Percentiles rank a stretch among this genome's conserved stretches.
phyloP scores from a whole-genome alignment of 2,329 filamentous ascomycete genomes.

The Xylariomycetidae sp. region DNA sequence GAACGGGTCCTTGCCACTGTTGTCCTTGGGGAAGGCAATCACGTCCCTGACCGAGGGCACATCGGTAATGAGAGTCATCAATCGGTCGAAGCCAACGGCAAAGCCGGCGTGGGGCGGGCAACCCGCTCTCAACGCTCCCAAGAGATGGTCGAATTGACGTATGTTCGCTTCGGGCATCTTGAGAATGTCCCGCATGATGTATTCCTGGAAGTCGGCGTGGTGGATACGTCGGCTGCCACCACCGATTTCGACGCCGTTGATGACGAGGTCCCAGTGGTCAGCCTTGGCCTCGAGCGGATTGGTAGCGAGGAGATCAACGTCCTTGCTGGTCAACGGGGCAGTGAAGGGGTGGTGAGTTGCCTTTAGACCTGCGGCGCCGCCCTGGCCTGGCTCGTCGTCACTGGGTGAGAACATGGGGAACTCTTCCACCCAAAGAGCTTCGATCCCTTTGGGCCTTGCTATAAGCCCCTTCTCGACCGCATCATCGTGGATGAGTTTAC shows the following conservation, averaged over 20 bases:
- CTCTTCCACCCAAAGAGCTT: conserved; percentile 78
- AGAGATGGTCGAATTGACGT: conserved; percentile 76
- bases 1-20: conserved; percentile 79
- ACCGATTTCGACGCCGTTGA: conserved; percentile 91
- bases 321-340: conserved; percentile 64
- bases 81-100: conserved; percentile 83
- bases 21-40: conserved; percentile 94
- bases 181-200: conserved; percentile 76
- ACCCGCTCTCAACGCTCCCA: conserved; percentile 74
- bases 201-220: conserved; percentile 72
- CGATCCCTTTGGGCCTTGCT: conserved; percentile 36
- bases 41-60: conserved; percentile 80
- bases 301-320: conserved; percentile 67
- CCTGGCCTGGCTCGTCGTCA: conserved; percentile 64
- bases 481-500: conserved; percentile 61
- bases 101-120: conserved; percentile 95
- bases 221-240: conserved; percentile 93
- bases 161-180: conserved; percentile 68
- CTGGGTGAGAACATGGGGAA: conserved; percentile 89
- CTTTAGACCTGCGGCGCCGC: conserved; percentile 70
- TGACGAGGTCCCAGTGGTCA: conserved; percentile 91
- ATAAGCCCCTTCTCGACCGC: conserved; percentile 60
- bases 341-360: conserved; percentile 97
- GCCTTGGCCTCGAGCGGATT: conserved; percentile 68
- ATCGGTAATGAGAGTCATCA: conserved; percentile 74